A percentile compares a stretch with the other conserved stretches of the same genome.
Conservation (phyloP, 2,329 filamentous ascomycete species). For the Fusarium sp. region DNA sequence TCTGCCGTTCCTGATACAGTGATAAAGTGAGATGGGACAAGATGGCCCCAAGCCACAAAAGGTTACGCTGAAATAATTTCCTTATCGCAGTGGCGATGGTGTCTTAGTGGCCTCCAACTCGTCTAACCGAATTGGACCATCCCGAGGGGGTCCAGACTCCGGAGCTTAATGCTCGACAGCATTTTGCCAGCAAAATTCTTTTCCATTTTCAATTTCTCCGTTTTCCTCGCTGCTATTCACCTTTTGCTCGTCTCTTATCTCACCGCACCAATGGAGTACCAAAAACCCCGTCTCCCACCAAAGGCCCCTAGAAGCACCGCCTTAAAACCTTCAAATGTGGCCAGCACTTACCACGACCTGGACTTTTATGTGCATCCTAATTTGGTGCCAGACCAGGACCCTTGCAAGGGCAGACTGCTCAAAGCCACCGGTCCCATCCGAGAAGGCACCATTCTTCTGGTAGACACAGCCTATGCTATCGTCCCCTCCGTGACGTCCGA, state of each 20-base stretch:
- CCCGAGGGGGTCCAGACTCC: constrained; percentile 17
- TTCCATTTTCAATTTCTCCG: constrained; percentile 2
- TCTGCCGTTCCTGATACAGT: constrained; percentile 2
- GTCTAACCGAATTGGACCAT: constrained; percentile 35
- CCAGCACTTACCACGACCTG: constrained; percentile 22
- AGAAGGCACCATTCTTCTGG: constrained; percentile 44
- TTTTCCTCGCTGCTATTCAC: not conserved
- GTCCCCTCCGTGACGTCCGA: constrained; percentile 40
- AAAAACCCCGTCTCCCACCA: constrained; percentile 22
- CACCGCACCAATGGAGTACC: constrained; percentile 30
- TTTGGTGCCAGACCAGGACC: constrained; percentile 40
- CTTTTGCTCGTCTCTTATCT: not conserved
- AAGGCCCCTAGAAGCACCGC: constrained; percentile 17
- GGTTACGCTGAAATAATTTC: constrained; percentile 34
- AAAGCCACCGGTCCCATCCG: constrained; percentile 38
- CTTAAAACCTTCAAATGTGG: constrained; percentile 19
- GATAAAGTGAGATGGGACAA: constrained; percentile 14
- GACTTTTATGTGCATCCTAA: constrained; percentile 41
- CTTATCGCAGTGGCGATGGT: constrained; percentile 29
- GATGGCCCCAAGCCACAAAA: constrained; percentile 33
- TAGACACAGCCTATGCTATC: constrained; percentile 46
- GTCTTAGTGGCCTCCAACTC: constrained; percentile 33
- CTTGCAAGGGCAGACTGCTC: constrained; percentile 43
- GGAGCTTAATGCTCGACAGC: constrained; percentile 24
- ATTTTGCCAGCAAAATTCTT: constrained; percentile 13